Conservation (phyloP, 2,329 filamentous ascomycete genomes). For the Calonectria pseudoreteaudii region DNA sequence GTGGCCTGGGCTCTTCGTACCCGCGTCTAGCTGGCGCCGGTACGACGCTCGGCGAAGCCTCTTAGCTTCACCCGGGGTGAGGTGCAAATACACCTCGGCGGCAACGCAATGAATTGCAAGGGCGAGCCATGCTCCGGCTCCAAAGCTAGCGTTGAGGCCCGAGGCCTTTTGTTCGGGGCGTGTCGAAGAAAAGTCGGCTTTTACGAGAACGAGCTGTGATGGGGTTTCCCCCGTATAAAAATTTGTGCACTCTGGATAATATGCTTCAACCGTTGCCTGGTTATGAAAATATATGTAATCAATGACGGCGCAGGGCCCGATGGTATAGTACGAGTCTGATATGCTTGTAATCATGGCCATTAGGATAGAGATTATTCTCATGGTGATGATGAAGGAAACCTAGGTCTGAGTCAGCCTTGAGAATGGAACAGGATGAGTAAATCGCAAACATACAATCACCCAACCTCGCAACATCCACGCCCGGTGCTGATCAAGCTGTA, state of each 20-base stretch:
- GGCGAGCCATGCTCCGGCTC: slow-evolving; percentile 64
- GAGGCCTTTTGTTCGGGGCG: slow-evolving; percentile 51
- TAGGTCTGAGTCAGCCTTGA: slow-evolving; percentile 34
- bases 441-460: slow-evolving; percentile 52
- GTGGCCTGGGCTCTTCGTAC: slow-evolving; percentile 61
- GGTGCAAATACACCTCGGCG: slow-evolving; percentile 60
- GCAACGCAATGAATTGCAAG: slow-evolving; percentile 62
- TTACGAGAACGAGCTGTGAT: slow-evolving; percentile 39
- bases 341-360: slow-evolving; percentile 52
- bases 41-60: slow-evolving; percentile 67
- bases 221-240: slow-evolving; percentile 47
- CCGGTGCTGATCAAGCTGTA: slow-evolving; percentile 73
- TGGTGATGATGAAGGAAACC: slow-evolving; percentile 64
- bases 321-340: slow-evolving; percentile 40
- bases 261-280: slow-evolving; percentile 40
- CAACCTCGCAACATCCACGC: slow-evolving; percentile 72
- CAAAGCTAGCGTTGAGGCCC: slow-evolving; percentile 61
- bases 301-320: slow-evolving; percentile 61
- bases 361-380: slow-evolving; percentile 60
- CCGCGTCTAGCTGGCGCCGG: slow-evolving; percentile 66
- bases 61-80: slow-evolving; percentile 66
- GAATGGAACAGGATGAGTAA: neutral
- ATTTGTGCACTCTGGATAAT: slow-evolving; percentile 59
- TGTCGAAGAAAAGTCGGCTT: slow-evolving; percentile 46
- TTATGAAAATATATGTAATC: slow-evolving; percentile 50